phyloP scores from a whole-genome alignment of 148 eudicot species.

The Diospyros kaki region DNA sequence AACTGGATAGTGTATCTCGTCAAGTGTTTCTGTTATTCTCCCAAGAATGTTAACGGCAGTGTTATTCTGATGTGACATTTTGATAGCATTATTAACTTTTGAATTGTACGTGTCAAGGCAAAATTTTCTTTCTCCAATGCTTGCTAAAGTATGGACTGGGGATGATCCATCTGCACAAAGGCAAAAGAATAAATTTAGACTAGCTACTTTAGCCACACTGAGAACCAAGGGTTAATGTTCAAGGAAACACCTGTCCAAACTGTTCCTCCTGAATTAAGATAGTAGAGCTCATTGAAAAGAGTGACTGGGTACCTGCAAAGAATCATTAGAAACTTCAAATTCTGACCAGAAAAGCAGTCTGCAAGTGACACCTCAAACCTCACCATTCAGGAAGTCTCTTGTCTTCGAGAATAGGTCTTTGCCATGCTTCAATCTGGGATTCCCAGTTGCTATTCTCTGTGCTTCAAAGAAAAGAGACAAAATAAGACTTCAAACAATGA shows the following conservation, averaged over 20 bases:
- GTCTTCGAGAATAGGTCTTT: conserved; percentile 69
- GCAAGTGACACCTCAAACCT: not conserved
- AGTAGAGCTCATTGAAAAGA: conserved; percentile 54
- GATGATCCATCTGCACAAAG: conserved; percentile 61
- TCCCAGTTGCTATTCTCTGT: conserved; percentile 35
- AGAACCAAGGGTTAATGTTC: conserved; percentile 9
- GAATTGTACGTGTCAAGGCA: conserved; percentile 41
- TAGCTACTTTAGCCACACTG: conserved; percentile 2
- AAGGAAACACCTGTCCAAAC: conserved; percentile 46
- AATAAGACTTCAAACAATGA: not conserved
- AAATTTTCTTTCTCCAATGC: conserved; percentile 34
- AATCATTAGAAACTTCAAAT: not conserved
- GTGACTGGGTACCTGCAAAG: conserved; percentile 40
- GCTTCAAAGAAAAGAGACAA: not conserved
- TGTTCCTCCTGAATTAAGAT: conserved; percentile 54
- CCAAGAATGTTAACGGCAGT: conserved; percentile 63
- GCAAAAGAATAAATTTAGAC: conserved; percentile 15
- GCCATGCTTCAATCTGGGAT: conserved; percentile 85
- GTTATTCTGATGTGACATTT: conserved; percentile 32
- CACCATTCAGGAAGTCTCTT: conserved; percentile 79
- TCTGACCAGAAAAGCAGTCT: not conserved
- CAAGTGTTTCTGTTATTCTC: conserved; percentile 59
- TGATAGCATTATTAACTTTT: conserved; percentile 14
- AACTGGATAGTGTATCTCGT: conserved; percentile 50
- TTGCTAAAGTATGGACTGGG: conserved; percentile 44